A percentile compares a stretch with the other conserved stretches of the same genome.
These are phyloP conservation scores for Botrytis fabae DNA, from an alignment of 2,329 filamentous ascomycete species.

Conservation along the genomic window DNA sequence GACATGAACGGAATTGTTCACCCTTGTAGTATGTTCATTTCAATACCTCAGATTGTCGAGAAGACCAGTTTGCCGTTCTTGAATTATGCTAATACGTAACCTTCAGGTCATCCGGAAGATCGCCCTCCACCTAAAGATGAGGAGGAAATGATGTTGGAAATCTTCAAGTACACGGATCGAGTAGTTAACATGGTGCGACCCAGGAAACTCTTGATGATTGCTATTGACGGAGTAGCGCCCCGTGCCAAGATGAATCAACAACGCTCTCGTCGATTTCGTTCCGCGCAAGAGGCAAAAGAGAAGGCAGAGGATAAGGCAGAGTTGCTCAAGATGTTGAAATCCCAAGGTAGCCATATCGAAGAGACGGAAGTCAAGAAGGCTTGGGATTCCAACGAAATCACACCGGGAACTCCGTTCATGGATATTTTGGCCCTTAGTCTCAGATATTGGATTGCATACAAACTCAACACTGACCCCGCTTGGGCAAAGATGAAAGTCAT, in stretches of 20 bases:
- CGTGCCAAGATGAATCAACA: slow-evolving; percentile 99
- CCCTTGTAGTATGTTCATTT: slow-evolving; percentile 64
- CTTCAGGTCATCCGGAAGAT: slow-evolving; percentile 75
- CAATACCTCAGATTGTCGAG: neutral
- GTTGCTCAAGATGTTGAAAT: slow-evolving; percentile 78
- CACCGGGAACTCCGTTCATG: slow-evolving; percentile 98
- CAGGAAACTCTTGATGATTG: slow-evolving; percentile 94
- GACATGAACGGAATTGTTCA: slow-evolving; percentile 99
- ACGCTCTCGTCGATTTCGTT: slow-evolving; percentile 90
- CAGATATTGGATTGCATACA: slow-evolving; percentile 96
- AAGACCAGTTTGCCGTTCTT: neutral
- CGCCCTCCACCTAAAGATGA: slow-evolving; percentile 87
- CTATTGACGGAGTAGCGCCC: slow-evolving; percentile 95
- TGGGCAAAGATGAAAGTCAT: slow-evolving; percentile 98
- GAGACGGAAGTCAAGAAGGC: slow-evolving; percentile 76
- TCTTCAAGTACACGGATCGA: slow-evolving; percentile 98
- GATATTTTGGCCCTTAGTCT: slow-evolving; percentile 86
- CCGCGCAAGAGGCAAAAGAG: slow-evolving; percentile 90
- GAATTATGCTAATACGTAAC: neutral
- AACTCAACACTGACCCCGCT: slow-evolving; percentile 92
- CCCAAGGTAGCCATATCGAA: slow-evolving; percentile 66
- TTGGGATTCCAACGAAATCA: slow-evolving; percentile 86
- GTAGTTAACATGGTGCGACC: slow-evolving; percentile 99
- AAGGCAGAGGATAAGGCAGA: slow-evolving; percentile 91
- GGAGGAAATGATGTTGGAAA: slow-evolving; percentile 98